phyloP scores from a whole-genome alignment of 257 asterid species.

The Ligustrum vulgare region DNA sequence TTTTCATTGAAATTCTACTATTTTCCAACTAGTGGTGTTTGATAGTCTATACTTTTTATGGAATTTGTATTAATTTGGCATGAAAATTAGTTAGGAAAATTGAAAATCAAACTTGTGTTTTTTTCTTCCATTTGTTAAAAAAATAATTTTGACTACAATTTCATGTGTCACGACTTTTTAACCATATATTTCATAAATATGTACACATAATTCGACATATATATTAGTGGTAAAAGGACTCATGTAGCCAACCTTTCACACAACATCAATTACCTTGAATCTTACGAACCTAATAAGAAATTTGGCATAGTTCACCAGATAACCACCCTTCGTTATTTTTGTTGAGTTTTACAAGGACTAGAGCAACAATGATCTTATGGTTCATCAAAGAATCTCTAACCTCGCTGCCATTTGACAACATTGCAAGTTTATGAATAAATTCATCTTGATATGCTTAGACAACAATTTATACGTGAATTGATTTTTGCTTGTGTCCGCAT shows the following conservation, averaged over 20 bases:
- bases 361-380: slow-evolving; percentile 58
- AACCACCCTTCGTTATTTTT: slow-evolving; percentile 5
- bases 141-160: no score
- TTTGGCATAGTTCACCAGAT: slow-evolving; percentile 4
- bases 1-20: no score
- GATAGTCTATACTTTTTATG: no score
- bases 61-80: no score
- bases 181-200: no score
- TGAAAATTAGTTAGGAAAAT: no score
- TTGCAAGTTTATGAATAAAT: slow-evolving; percentile 39
- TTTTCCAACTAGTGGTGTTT: no score
- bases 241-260: background rate
- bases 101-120: no score
- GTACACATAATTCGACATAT: no score
- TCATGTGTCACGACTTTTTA: no score
- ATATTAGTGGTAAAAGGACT: no score
- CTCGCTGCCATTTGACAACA: slow-evolving; percentile 41
- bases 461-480: background rate
- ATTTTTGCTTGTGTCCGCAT: background rate
- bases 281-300: background rate
- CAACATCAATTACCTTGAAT: background rate
- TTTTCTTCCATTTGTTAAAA: no score
- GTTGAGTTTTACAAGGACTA: slow-evolving; percentile 47
- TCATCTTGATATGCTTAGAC: background rate
- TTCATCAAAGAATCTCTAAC: slow-evolving; percentile 42